These are phyloP conservation scores for Yamadazyma kitorensis DNA, from an alignment of 805 yeast species.

Conservation along the genomic window DNA sequence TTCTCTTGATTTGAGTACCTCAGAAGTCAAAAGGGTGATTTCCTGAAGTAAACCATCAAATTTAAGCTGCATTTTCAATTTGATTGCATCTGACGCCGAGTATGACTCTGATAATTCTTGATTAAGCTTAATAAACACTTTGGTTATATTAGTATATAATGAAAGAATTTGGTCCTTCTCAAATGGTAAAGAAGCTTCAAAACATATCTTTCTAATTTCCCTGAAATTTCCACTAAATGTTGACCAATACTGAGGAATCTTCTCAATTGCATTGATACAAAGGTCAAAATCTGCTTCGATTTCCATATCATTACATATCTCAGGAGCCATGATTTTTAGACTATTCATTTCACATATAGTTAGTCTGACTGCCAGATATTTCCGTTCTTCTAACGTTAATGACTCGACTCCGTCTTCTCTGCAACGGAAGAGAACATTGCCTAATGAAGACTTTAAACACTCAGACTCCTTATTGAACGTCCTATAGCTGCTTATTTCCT, in stretches of 20 bases:
- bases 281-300: constrained; percentile 16
- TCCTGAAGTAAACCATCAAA: constrained; percentile 10
- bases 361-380: constrained; percentile 43
- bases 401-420: constrained; percentile 37
- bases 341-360: constrained; percentile 56
- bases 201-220: constrained; percentile 51
- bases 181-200: constrained; percentile 48
- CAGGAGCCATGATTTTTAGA: constrained; percentile 37
- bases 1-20: constrained; percentile 3
- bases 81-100: constrained; percentile 7
- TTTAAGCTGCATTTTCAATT: constrained; percentile 9
- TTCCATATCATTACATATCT: constrained; percentile 19
- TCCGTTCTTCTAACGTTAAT: constrained; percentile 28
- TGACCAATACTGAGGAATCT: constrained; percentile 66
- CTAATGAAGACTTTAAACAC: constrained; percentile 42
- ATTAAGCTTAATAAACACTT: constrained; percentile 11
- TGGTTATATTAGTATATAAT: constrained; percentile 48
- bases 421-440: constrained; percentile 40
- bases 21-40: neutral
- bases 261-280: constrained; percentile 43
- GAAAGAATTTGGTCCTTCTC: constrained; percentile 50
- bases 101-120: constrained; percentile 2
- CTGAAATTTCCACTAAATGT: constrained; percentile 66
- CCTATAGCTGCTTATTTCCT: too few relatives aligned
- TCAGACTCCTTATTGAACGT: constrained; percentile 10